Evolutionary conservation across 345 rosid genomes (phyloP), one percentile per base, ranked within the genome.

Genomic region (Clarkia xantiana): DNA sequence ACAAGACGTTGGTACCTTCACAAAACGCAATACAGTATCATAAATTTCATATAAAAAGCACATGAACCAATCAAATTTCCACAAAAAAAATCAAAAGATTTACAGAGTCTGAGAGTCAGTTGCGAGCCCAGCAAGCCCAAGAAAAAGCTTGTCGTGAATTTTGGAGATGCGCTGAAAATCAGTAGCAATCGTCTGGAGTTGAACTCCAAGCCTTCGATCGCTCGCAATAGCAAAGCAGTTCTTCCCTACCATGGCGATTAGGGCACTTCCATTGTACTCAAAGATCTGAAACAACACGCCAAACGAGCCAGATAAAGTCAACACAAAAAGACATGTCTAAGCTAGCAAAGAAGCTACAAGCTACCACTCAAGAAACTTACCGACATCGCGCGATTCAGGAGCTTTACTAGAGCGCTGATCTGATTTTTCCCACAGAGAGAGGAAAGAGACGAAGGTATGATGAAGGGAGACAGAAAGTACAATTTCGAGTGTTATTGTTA

Each of bases 241-340:
- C 80, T 86, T 91, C 5, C 98, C 98, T 14, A 91, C 98, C 98
- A 91, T 91, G 9, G 96, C 98, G 14, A 91, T 76, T n/a, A 86
- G 75, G 39, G 96, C 96, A 54, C 98, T 91, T 49, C 98, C 98
- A 75, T 91, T 91, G 73, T 91, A 91, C 66, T 91, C 98, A 54
- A 78, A 79, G 81, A 86, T 84, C 98, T 91, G 69, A 34, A 49
- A 49, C 12, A 10, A 29, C 40, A 13, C 39, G 34, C 4, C 3
- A 48, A 23, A 12, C n/a, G 25, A 46, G n/a, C 18, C 17, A 29
- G 51, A 23, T 16, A 8, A 6, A 22, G 51, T 23, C 50, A 13
- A 16, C 29, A 11, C 4, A n/a, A 22, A 18, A 5, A 19, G 6
- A 19, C 0, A 9, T 47, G 22, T 10, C 36, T 29, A 29, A 1